Conservation (phyloP, 306 rosid genomes). For the Calophaca sinica region DNA sequence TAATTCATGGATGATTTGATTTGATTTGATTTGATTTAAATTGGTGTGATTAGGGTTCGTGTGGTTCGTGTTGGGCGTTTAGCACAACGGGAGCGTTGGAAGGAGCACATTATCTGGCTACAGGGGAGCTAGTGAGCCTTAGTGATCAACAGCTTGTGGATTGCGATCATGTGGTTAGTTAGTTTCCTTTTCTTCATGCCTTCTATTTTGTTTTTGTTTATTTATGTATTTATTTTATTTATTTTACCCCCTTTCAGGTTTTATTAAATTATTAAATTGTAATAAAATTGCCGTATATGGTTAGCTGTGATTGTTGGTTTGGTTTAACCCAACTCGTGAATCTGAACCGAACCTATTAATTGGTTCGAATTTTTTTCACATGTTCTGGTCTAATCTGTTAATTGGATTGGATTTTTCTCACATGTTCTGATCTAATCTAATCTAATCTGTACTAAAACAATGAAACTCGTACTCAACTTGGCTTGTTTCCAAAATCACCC, state of each 20-base stretch:
- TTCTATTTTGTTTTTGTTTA: background rate
- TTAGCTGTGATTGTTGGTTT: background rate
- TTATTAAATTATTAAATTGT: background rate
- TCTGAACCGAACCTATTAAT: background rate
- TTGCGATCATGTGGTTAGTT: slow-evolving; percentile 96
- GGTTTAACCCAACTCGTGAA: background rate
- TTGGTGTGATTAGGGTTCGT: slow-evolving; percentile 64
- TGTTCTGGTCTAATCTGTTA: background rate
- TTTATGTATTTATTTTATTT: background rate
- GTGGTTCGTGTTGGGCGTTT: slow-evolving; percentile 98
- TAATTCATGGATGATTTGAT: background rate
- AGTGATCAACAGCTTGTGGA: slow-evolving; percentile 99
- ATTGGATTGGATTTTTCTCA: too few relatives aligned
- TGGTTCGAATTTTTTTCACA: background rate
- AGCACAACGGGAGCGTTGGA: slow-evolving; percentile 92
- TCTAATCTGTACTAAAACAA: too few relatives aligned
- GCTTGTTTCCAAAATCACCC: too few relatives aligned
- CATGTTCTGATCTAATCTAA: too few relatives aligned
- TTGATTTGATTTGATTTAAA: slow-evolving; percentile 2
- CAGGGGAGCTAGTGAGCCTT: slow-evolving; percentile 76
- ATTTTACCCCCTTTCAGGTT: background rate
- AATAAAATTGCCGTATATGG: background rate
- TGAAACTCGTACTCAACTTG: too few relatives aligned
- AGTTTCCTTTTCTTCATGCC: background rate
- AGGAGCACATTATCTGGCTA: slow-evolving; percentile 79